Percentiles rank a stretch among this genome's conserved stretches.
Evolutionary conservation across 164 flowering plant genomes (phyloP).

Genomic region (Echeveria elegans): DNA sequence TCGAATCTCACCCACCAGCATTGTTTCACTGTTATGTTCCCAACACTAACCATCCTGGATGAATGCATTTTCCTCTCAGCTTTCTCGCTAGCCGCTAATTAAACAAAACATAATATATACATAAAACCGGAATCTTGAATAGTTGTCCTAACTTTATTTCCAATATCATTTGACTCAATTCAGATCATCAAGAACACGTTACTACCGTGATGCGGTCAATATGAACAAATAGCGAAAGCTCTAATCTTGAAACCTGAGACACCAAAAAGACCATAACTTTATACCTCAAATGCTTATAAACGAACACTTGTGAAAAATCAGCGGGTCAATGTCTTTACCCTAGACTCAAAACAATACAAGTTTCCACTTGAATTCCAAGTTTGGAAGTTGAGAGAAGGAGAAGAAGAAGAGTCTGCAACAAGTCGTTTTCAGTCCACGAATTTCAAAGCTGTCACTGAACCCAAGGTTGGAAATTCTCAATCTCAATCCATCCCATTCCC

Average conservation of each 20-base stretch:
- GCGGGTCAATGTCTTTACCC: no score
- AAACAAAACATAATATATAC: not conserved
- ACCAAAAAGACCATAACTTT: not conserved
- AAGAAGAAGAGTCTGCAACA: not conserved
- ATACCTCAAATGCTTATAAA: no score
- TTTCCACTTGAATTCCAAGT: not conserved
- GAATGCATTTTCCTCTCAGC: conserved; percentile 29
- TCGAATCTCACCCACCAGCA: conserved; percentile 50
- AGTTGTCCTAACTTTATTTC: no score
- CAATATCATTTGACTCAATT: no score
- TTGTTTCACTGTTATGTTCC: conserved; percentile 22
- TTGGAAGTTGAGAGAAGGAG: not conserved
- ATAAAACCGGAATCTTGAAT: not conserved
- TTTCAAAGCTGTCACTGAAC: not conserved
- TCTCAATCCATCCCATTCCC: not conserved
- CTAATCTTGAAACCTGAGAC: not conserved
- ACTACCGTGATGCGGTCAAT: no score
- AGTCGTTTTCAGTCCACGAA: not conserved
- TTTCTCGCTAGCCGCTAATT: not conserved
- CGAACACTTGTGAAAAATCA: no score
- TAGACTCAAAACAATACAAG: no score
- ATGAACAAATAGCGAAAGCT: not conserved
- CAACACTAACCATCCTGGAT: conserved; percentile 27
- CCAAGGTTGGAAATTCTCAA: no score
- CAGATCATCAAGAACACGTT: no score